Base-by-base conservation (phyloP, 2,329 filamentous ascomycete genomes). In the Phoma sp. region DNA sequence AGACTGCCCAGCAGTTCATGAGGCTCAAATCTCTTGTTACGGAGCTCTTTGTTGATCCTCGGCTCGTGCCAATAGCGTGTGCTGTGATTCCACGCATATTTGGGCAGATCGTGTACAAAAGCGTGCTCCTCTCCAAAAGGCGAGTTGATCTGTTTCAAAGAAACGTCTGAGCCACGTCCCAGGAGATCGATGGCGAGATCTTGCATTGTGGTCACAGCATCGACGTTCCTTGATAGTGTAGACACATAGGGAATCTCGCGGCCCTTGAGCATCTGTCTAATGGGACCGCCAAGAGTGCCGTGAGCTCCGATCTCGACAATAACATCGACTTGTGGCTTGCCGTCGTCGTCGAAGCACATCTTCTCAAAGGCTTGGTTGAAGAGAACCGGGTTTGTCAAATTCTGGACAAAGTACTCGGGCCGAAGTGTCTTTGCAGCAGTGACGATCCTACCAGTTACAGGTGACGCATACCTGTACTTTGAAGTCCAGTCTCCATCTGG, bases 61-160 rank as follows among this genome's bases (percentile, higher is more conserved):
- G 6, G 4, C 28, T 57, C 48, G 28, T 49, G 39, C 65, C 66
- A 71, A 46, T 57, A 63, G 9, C 52, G 34, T 23, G 53, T 59
- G n/a, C 57, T 48, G 46, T 73, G 67, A 42, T 71, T 64, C 62
- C 65, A 73, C 9, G 61, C 58, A 43, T 71, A 73, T 5, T 49
- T 52, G 2, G 69, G 66, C 0, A 72, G 62, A 20, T 61, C 59
- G 59, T 69, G 66, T 20, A 66, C 59, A 21, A 51, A 57, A 17
- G 20, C 11, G 26, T 29, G 18, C 52, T 48, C 5, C 48, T 36
- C 10, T 4, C 5, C 4, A 11, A 30, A 30, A 11, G 6, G 6
- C 4, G 28, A 5, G 14, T 30, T 30, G 28, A 11, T 11, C 28
- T 11, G 28, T 7, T 30, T 5, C 4, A 30, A 30, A 11, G 6